phyloP scores from a whole-genome alignment of 2,329 filamentous ascomycete species.

The Coniochaeta pulveracea region DNA sequence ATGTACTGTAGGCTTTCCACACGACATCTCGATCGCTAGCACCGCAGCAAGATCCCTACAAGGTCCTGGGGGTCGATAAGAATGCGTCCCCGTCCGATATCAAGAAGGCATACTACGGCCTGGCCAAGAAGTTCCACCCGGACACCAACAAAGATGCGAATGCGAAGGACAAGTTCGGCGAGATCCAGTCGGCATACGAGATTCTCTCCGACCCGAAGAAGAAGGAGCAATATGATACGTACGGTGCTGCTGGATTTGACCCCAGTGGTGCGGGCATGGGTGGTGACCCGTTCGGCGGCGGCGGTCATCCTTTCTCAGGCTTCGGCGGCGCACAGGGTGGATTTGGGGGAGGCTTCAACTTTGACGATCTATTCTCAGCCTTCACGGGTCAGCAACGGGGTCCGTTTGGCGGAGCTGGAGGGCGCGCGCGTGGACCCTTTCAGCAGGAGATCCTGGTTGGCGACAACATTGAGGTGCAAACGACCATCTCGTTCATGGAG shows the following conservation, averaged over 20 bases:
- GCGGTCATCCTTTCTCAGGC: slow-evolving; percentile 53
- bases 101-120: slow-evolving; percentile 95
- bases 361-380: slow-evolving; percentile 88
- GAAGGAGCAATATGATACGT: slow-evolving; percentile 84
- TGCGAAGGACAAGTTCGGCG: slow-evolving; percentile 92
- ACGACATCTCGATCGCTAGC: slow-evolving; percentile 39
- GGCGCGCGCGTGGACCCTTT: slow-evolving; percentile 54
- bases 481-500: slow-evolving; percentile 90
- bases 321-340: slow-evolving; percentile 43
- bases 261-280: slow-evolving; percentile 54
- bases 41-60: slow-evolving; percentile 68
- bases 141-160: slow-evolving; percentile 92
- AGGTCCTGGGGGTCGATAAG: slow-evolving; percentile 73
- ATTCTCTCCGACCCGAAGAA: slow-evolving; percentile 87
- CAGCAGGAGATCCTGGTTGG: slow-evolving; percentile 75
- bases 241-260: slow-evolving; percentile 80
- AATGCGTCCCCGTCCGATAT: slow-evolving; percentile 75
- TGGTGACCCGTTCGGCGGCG: slow-evolving; percentile 51
- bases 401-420: slow-evolving; percentile 44
- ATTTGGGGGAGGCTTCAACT: slow-evolving; percentile 79
- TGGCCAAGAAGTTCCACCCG: slow-evolving; percentile 95
- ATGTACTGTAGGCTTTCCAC: slow-evolving; percentile 39
- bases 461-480: slow-evolving; percentile 90
- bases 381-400: slow-evolving; percentile 49
- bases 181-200: slow-evolving; percentile 91